phyloP scores from a whole-genome alignment of 1,139 yeast genomes.

The Nadsonia commutata region DNA sequence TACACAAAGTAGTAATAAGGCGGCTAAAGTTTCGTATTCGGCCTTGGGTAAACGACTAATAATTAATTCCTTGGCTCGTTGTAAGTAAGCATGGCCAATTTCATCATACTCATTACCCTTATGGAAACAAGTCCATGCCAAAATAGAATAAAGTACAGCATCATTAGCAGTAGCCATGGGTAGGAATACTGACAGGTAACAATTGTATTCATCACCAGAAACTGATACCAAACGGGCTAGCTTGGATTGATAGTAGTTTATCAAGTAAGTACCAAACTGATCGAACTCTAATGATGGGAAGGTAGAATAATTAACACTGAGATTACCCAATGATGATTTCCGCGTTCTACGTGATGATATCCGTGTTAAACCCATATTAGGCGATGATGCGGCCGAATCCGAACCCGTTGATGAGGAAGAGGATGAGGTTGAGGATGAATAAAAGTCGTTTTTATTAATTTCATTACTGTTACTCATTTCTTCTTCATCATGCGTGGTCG shows the following conservation, averaged over 20 bases:
- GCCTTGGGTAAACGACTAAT: slow-evolving; percentile 12
- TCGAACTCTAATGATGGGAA: background rate
- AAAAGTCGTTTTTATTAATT: background rate
- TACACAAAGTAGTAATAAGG: slow-evolving; percentile 39
- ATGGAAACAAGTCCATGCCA: slow-evolving; percentile 71
- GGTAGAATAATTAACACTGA: background rate
- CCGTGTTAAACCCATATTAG: background rate
- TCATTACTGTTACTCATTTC: background rate
- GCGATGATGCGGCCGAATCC: background rate
- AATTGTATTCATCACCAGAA: slow-evolving; percentile 51
- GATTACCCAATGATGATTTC: background rate
- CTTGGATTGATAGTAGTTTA: slow-evolving; percentile 50
- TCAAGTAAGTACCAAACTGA: slow-evolving; percentile 23
- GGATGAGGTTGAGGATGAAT: background rate
- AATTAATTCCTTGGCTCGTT: slow-evolving; percentile 18
- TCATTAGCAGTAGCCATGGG: slow-evolving; percentile 61
- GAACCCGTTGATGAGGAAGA: background rate
- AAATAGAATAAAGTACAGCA: slow-evolving; percentile 52
- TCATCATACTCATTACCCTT: slow-evolving; percentile 30
- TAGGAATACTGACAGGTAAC: slow-evolving; percentile 56
- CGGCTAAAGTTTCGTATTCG: slow-evolving; percentile 38
- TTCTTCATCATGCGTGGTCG: background rate
- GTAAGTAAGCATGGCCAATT: slow-evolving; percentile 20
- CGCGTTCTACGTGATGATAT: background rate
- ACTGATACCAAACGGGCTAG: slow-evolving; percentile 47